Percentiles rank a stretch among this genome's conserved stretches.
These are phyloP conservation scores for Craspedostauros australis DNA, from an alignment of 108 stramenopile genomes.

Conservation along the genomic window DNA sequence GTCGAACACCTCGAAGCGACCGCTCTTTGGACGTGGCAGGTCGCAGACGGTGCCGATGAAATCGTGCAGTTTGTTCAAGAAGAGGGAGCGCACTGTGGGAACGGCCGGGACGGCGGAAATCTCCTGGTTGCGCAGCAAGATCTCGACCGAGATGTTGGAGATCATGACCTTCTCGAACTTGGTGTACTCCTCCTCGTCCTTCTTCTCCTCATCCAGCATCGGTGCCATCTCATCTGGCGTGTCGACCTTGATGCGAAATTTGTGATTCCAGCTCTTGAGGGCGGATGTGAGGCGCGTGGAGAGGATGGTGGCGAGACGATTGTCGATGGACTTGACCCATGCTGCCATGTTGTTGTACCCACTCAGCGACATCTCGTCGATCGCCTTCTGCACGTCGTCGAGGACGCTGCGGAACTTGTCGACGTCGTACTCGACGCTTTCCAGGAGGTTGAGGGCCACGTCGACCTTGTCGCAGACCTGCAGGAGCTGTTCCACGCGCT, in stretches of 20 bases:
- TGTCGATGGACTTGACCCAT: conserved; percentile 69
- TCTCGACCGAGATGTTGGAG: conserved; percentile 62
- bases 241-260: conserved; percentile 20
- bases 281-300: conserved; percentile 58
- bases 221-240: background rate
- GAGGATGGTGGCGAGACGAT: conserved; percentile 56
- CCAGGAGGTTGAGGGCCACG: conserved; percentile 36
- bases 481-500: conserved; percentile 74
- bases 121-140: conserved; percentile 76
- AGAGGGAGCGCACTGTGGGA: conserved; percentile 55
- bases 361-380: conserved; percentile 85
- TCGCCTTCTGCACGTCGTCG: conserved; percentile 78
- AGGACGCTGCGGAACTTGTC: conserved; percentile 52
- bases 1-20: conserved; percentile 88
- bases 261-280: conserved; percentile 55
- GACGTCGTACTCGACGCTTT: conserved; percentile 53
- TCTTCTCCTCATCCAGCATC: background rate
- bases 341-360: conserved; percentile 67
- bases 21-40: conserved; percentile 76
- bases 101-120: conserved; percentile 74
- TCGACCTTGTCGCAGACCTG: conserved; percentile 68
- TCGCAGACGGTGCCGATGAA: conserved; percentile 79
- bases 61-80: conserved; percentile 73
- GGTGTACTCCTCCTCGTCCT: conserved; percentile 3
- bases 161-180: conserved; percentile 14